These are phyloP conservation scores for Angophora floribunda DNA, from an alignment of 345 rosid species.

Conservation along the genomic window DNA sequence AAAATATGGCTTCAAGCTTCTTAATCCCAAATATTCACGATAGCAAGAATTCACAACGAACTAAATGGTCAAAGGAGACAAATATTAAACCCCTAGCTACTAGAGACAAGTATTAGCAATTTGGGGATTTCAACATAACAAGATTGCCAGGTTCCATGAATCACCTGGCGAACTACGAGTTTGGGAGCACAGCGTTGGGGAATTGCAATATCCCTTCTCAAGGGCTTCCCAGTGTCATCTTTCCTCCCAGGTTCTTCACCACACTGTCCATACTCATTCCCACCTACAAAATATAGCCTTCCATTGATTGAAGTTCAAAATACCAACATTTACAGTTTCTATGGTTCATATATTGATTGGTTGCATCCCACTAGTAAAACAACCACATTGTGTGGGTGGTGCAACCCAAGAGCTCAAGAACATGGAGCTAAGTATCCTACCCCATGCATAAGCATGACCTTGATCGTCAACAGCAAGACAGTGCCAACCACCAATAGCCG, in stretches of 20 bases:
- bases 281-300: conserved; percentile 38
- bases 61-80: neutral
- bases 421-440: conserved; percentile 17
- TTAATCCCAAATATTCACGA: neutral
- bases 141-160: neutral
- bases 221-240: conserved; percentile 71
- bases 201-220: conserved; percentile 82
- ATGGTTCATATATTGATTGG: neutral
- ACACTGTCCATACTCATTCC: conserved; percentile 99
- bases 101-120: neutral
- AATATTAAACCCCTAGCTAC: neutral
- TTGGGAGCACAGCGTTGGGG: conserved; percentile 94
- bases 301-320: neutral
- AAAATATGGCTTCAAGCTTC: neutral
- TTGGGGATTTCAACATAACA: neutral
- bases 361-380: neutral
- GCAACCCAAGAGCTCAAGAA: neutral
- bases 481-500: conserved; percentile 99
- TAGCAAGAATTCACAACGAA: neutral
- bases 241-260: conserved; percentile 94
- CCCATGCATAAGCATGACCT: conserved; percentile 98
- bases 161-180: conserved; percentile 87
- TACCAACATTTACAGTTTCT: neutral
- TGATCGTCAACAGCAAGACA: conserved; percentile 99
- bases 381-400: neutral